Base-by-base conservation (phyloP, 1,284 basidiomycete species). In the Fomitiporia mediterranea region DNA sequence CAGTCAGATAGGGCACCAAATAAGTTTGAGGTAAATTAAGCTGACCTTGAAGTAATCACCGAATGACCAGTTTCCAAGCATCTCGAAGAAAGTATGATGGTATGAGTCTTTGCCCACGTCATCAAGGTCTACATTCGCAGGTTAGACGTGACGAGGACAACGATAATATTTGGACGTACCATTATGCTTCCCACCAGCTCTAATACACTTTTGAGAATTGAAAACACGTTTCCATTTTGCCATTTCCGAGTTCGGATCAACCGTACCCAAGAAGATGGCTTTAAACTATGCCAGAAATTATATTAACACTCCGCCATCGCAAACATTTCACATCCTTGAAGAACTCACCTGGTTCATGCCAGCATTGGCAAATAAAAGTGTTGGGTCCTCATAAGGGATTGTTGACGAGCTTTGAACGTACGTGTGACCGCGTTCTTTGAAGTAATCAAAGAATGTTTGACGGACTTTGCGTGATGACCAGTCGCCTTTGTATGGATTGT, bases 11-110 rank as follows among this genome's bases (percentile, higher is more conserved):
- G 15, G 19, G 53, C 53, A 32, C 55, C 15, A 47, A 32, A 30
- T 8, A 44, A 21, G n/a, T 48, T 4, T 43, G 7, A 3, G 6
- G n/a, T n/a, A 4, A 38, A 3, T 3, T 32, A 5, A n/a, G 53
- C 67, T 50, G 54, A 84, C 93, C 83, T 99, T 99, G 83, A 99
- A 99, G 75, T 99, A 99, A 72, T 99, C 93, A 4, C 96, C 96
- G 65, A 99, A 99, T 8, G 94, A 98, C 96, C 96, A 99, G 73
- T 99, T 99, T 43, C 96, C 96, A 61, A 99, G 75, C 96, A 99
- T 99, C 74, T 99, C 96, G 68, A 99, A 99, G 76, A 99, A 99
- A 2, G 97, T 99, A 72, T 98, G 89, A 65, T 92, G 93, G 69
- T 94, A 94, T 1, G 91, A 92, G 70, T 99, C 96, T 73, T 96